These are phyloP conservation scores for Myxozyma nipponensis DNA, from an alignment of 805 yeast species.

Conservation along the genomic window DNA sequence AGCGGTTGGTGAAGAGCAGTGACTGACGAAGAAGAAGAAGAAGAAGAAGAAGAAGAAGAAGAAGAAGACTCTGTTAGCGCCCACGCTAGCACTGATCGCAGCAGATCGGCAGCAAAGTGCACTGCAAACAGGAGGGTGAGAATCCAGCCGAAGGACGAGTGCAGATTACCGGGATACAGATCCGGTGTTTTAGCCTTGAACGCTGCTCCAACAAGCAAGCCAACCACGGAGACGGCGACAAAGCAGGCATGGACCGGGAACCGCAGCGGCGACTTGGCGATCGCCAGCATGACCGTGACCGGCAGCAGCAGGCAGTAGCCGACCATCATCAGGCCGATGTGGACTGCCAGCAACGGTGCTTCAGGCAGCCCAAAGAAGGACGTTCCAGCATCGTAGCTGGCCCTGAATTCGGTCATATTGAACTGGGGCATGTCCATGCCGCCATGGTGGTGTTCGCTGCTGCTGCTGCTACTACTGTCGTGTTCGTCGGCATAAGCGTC, in stretches of 20 bases:
- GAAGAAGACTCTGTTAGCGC: slow-evolving; percentile 32
- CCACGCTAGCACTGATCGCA: slow-evolving; percentile 48
- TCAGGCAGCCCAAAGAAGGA: slow-evolving; percentile 24
- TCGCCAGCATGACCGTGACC: slow-evolving; percentile 53
- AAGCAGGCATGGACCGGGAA: slow-evolving; percentile 55
- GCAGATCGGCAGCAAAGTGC: slow-evolving; percentile 55
- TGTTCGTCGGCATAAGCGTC: slow-evolving; percentile 4
- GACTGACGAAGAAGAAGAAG: background rate
- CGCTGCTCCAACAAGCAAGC: slow-evolving; percentile 53
- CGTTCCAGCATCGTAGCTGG: slow-evolving; percentile 28
- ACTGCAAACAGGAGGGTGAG: slow-evolving; percentile 50
- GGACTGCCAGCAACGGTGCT: slow-evolving; percentile 17
- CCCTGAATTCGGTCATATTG: slow-evolving; percentile 20
- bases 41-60: background rate
- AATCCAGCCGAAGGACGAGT: slow-evolving; percentile 60
- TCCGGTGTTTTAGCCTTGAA: slow-evolving; percentile 53
- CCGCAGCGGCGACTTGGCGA: slow-evolving; percentile 55
- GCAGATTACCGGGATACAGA: slow-evolving; percentile 74
- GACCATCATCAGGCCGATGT: slow-evolving; percentile 24
- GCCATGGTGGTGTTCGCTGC: slow-evolving; percentile 1
- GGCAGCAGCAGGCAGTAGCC: slow-evolving; percentile 25
- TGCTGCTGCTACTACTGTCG: background rate
- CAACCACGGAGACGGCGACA: slow-evolving; percentile 44
- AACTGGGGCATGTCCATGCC: slow-evolving; percentile 18
- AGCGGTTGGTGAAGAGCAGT: background rate